Base-by-base conservation (phyloP, 2,329 filamentous ascomycete genomes). In the Cylindrodendrum hubeiense region DNA sequence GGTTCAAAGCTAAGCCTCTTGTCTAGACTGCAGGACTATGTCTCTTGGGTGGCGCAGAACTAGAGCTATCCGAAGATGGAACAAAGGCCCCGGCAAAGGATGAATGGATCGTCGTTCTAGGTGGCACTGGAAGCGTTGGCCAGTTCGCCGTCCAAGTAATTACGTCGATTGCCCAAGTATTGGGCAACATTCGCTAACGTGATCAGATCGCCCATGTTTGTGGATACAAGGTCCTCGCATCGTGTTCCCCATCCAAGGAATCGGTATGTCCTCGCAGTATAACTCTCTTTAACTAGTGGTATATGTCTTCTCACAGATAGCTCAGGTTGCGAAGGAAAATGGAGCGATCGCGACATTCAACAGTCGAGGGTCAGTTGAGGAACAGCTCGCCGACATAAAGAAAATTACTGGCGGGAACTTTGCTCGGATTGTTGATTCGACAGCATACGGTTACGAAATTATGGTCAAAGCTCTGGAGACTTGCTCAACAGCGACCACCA, bases 81-180 rank as follows among this genome's bases (percentile, higher is more conserved):
- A 52, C 49, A 1, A 62, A 66, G 8, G 67, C 53, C 0, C 28
- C 59, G 2, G 60, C 70, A 9, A 71, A 70, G 17, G 71, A 77
- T 15, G 77, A 80, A 65, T 82, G 80, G 79, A 56, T 81, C 22
- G 63, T 82, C 17, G 62, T 81, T 17, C 60, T 81, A 13, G 80
- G 80, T 0, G 79, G 75, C 3, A 71, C 74, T 37, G 79, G 79
- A 1, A 72, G 66, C 7, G 79, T 82, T 13, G 79, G 79, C 1
- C 76, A 78, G 54, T 80, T 71, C 56, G 76, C 71, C 3, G 71
- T 79, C 2, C 78, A 80, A 66, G 72, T 67, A 58, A 22, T 9
- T 22, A 12, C 17, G 6, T 24, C 7, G 22, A 43, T 13, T 46
- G 9, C 5, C 2, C 1, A 2, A 1, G 4, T 22, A 4, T n/a